Evolutionary conservation across 1,284 basidiomycete species (phyloP), one percentile per base, ranked within the genome.

Genomic region (Mycena sp.): DNA sequence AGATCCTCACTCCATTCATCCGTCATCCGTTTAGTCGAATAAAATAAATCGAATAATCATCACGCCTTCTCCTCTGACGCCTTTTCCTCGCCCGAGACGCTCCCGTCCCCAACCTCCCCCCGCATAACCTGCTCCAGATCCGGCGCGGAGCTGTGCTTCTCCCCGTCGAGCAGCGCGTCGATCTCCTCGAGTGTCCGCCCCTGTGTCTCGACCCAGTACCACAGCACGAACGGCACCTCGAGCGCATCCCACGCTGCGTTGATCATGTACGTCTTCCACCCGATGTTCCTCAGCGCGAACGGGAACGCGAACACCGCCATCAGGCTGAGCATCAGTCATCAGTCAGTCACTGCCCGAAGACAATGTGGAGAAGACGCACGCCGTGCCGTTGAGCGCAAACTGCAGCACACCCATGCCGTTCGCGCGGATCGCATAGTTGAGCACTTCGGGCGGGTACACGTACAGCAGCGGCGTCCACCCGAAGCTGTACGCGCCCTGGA

Each of bases 191-290:
- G 49, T 32, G 67, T 70, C 57, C 60, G 68, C 7, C 64, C 65
- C 44, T 60, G 59, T 17, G 70, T 71, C 56, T 71, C 70, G 26
- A 71, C 65, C 70, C 70, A 71, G 59, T 67, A 70, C 43, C 54
- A 70, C 61, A 62, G 23, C 49, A 63, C 61, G 25, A 70, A 59
- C 1, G 67, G 65, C 52, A 70, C 60, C 28, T 70, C 65, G 9
- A 68, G 65, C 30, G 58, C 62, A 46, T 71, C 65, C 70, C 70
- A 71, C 23, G 70, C 67, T 6, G 69, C 70, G 60, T 71, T 71
- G 52, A 71, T 70, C 61, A 71, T 67, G 54, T 71, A 71, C 11
- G 65, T 71, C 59, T 71, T 71, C 70, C 70, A 71, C 17, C 69
- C 69, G 41, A 71, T 71, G 30, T 58, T 54, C 21, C 45, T 41